Conservation (phyloP, 345 rosid genomes). For the Lumnitzera racemosa region DNA sequence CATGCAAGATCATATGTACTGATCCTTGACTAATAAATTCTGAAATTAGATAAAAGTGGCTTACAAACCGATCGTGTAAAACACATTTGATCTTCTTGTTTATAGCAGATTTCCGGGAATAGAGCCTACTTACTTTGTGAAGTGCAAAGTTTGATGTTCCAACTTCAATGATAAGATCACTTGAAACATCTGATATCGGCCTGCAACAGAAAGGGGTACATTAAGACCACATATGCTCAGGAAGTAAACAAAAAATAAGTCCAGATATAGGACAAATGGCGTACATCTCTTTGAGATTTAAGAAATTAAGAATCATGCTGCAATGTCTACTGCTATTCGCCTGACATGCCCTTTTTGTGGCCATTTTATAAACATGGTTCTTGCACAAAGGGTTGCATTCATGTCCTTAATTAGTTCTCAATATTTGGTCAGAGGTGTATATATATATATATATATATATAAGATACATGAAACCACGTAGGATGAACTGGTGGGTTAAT, state of each 20-base stretch:
- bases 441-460: no score
- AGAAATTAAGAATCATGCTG: conserved; percentile 29
- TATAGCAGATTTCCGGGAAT: no score
- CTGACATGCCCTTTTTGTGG: conserved; percentile 13
- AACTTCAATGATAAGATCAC: conserved; percentile 81
- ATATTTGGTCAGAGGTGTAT: neutral
- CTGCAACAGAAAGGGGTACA: conserved; percentile 34
- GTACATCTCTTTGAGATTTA: conserved; percentile 35
- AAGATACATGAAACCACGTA: neutral
- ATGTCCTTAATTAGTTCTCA: neutral
- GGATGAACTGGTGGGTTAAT: no score
- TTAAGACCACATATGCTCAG: conserved; percentile 8
- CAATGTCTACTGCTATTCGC: conserved; percentile 26
- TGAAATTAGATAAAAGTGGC: no score
- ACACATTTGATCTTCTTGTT: no score
- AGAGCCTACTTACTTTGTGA: conserved; percentile 56
- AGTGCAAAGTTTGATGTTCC: conserved; percentile 83
- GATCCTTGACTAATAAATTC: no score
- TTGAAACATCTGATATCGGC: conserved; percentile 95
- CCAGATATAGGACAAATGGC: neutral
- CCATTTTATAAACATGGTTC: conserved; percentile 10
- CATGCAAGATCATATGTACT: no score
- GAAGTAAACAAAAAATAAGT: conserved; percentile 2
- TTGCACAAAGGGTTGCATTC: conserved; percentile 1
- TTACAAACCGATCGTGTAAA: no score